Evolutionary conservation across 2,329 filamentous ascomycete genomes (phyloP), one percentile per base, ranked within the genome.

Genomic region (Fusarium avenaceum): DNA sequence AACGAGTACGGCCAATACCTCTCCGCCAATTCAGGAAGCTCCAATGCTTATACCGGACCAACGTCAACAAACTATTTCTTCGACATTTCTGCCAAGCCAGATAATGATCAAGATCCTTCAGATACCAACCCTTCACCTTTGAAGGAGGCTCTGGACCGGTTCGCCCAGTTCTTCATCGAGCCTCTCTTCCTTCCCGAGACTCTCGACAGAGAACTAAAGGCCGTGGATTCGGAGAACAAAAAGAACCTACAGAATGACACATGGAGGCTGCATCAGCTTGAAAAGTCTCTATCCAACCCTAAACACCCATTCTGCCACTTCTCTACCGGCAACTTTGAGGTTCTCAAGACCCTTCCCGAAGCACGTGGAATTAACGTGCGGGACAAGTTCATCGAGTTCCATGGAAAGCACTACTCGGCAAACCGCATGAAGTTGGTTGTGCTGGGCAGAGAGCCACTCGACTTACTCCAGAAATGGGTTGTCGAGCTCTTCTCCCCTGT

Each of bases 21-120:
- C 54, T 92, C 94, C 51, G 87, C 92, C 62, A 91, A 97, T 78
- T 97, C 94, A 11, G 96, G 96, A 56, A 89, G 91, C 76, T 97
- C 94, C 28, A 99, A 99, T 78, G 96, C 96, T 56, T 98, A 97
- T 79, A 99, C 96, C 2, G 94, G 92, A 17, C 85, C 92, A 7
- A 97, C 93, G 2, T 96, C 95, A 52, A 99, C 96, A 67, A 98
- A 98, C 81, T 99, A 97, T 82, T 98, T 92, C 81, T 99, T 99
- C 77, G 96, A 99, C 76, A 90, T 98, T 59, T 93, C 92, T 20
- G 93, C 94, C 32, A 93, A 93, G 51, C 87, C 91, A 14, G 88
- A 85, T 76, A 89, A 90, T 63, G 83, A 86, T 38, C 80, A 85
- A 52, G 83, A 87, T 32, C 80, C 85, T 5, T 85, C 86, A 10